Evolutionary conservation across 208 protist species (phyloP), one percentile per base, ranked within the genome.

Genomic region (Leishmania tropica): DNA sequence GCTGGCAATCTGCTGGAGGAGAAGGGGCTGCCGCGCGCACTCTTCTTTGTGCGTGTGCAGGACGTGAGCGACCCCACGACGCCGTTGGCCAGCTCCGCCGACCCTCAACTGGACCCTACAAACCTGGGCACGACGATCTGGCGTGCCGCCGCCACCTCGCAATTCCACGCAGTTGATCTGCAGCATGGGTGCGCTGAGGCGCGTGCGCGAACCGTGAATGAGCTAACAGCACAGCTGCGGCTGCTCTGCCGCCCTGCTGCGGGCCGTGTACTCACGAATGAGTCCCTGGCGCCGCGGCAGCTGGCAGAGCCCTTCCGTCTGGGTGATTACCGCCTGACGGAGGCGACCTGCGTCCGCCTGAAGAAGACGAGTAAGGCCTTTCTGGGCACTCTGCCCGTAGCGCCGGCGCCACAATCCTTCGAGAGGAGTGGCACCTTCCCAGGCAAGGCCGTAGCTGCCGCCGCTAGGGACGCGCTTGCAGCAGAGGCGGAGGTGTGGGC

Each of bases 41-140:
- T 97, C 47, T 94, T 94, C 80, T 95, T 95, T 60, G 53, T 80
- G 42, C 90, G 86, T 19, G 86, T 78, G n/a, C 83, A 88, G 51
- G 89, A 92, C 62, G 84, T 94, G 40, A 88, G 83, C 67, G 84
- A 86, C 78, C 58, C 78, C 56, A 37, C 58, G 51, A 35, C 76
- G 17, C 54, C 68, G 42, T 78, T 65, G 51, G 67, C 75, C 35
- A 74, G 70, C 28, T 67, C 64, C 19, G 62, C 24, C n/a, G 21
- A 62, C 47, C 56, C 53, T 37, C 60, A 5, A 42, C 74, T 62
- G 54, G 47, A 31, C n/a, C 37, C 17, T 28, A 56, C 58, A 37
- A 56, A 60, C n/a, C 47, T 80, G 13, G 78, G 81, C 54, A 37
- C 54, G 31, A 81, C 81, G 15, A 76, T 88, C 68, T 84, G 75